Conservation (phyloP, 1,139 yeast species). For the Sugiyamaella grinbergsii region DNA sequence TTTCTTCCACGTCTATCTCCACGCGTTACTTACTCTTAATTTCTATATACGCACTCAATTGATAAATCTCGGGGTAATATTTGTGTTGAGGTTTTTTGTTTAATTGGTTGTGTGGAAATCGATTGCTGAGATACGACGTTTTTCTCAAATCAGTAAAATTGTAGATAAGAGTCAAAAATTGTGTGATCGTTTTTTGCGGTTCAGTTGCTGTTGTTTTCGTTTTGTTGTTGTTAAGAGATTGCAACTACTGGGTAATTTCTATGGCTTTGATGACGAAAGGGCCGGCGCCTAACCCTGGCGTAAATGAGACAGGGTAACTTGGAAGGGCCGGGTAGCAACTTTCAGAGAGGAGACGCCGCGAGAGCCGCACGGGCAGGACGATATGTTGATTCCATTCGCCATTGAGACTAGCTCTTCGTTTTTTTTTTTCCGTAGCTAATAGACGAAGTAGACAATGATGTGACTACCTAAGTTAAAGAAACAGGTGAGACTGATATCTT, state of each 20-base stretch:
- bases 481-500: too few species aligned
- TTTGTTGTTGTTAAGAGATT: constrained; percentile 12
- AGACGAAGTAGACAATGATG: too few species aligned
- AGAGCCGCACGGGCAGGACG: not conserved
- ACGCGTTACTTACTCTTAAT: constrained; percentile 7
- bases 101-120: not conserved
- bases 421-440: too few species aligned
- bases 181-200: constrained; percentile 9
- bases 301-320: constrained; percentile 1
- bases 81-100: not conserved
- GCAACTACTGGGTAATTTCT: constrained; percentile 4
- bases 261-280: constrained; percentile 6
- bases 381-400: too few species aligned
- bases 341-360: not conserved
- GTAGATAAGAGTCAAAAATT: constrained; percentile 5
- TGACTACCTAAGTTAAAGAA: too few species aligned
- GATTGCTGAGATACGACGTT: not conserved
- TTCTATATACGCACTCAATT: not conserved
- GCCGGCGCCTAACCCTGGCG: not conserved
- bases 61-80: not conserved
- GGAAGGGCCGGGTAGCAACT: too few species aligned
- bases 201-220: constrained; percentile 7
- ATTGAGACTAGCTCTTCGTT: too few species aligned
- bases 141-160: not conserved
- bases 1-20: not conserved